Conservation (phyloP, 768 basidiomycete species). For the Hericium coralloides region DNA sequence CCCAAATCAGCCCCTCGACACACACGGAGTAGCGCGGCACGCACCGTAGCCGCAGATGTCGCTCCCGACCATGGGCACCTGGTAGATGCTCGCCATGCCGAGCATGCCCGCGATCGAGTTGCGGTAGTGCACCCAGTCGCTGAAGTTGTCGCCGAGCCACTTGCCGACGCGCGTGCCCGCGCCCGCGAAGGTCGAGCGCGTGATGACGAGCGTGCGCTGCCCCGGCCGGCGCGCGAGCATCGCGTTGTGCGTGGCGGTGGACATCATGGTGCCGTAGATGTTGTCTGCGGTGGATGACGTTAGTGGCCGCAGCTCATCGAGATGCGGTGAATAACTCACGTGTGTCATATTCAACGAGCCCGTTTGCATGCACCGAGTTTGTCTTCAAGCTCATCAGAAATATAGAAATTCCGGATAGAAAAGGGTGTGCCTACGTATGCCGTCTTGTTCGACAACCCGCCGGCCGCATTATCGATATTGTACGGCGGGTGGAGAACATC, state of each 20-base stretch:
- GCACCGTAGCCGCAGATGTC: conserved; percentile 64
- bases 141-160: conserved; percentile 65
- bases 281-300: conserved; percentile 31
- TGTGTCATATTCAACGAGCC: conserved; percentile 48
- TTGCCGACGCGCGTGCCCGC: conserved; percentile 62
- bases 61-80: conserved; percentile 68
- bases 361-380: conserved; percentile 43
- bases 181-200: conserved; percentile 66
- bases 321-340: conserved; percentile 20
- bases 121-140: conserved; percentile 50
- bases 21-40: conserved; percentile 10
- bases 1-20: background rate
- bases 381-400: conserved; percentile 11
- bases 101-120: conserved; percentile 56
- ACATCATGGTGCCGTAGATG: conserved; percentile 68
- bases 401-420: background rate
- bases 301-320: background rate
- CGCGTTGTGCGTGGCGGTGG: conserved; percentile 47
- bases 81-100: conserved; percentile 55
- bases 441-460: conserved; percentile 41
- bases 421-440: conserved; percentile 33
- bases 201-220: conserved; percentile 54
- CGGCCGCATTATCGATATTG: conserved; percentile 47
- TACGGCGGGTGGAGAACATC: conserved; percentile 46
- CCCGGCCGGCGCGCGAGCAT: conserved; percentile 57